A percentile compares a stretch with the other conserved stretches of the same genome.
phyloP scores from a whole-genome alignment of 1,139 yeast genomes.

The Blastobotrys capitulatus region DNA sequence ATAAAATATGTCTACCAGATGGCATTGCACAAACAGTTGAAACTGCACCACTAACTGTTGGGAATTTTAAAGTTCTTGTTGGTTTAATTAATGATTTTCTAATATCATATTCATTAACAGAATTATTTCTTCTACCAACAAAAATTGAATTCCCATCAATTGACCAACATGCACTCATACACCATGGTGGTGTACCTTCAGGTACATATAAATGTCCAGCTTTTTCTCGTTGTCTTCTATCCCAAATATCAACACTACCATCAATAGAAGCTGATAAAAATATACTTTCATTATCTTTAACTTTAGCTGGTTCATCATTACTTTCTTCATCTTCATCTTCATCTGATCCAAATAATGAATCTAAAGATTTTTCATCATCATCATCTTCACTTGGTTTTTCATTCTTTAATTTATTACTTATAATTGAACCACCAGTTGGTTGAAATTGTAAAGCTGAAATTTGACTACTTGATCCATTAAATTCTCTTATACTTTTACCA shows the following conservation, averaged over 20 bases:
- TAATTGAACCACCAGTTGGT: slow-evolving; percentile 54
- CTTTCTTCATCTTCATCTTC: slow-evolving; percentile 47
- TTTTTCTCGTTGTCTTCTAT: slow-evolving; percentile 47
- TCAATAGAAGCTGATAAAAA: slow-evolving; percentile 81
- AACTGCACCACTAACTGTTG: slow-evolving; percentile 88
- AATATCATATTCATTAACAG: slow-evolving; percentile 79
- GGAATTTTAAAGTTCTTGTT: slow-evolving; percentile 61
- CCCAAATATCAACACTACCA: slow-evolving; percentile 84
- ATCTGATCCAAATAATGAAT: slow-evolving; percentile 74
- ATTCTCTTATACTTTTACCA: slow-evolving; percentile 50
- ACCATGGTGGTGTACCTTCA: slow-evolving; percentile 85
- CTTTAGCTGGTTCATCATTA: slow-evolving; percentile 19
- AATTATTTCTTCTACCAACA: slow-evolving; percentile 85
- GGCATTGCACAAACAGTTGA: slow-evolving; percentile 78
- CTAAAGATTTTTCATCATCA: slow-evolving; percentile 59
- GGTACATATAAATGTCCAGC: slow-evolving; percentile 58
- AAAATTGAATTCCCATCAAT: slow-evolving; percentile 70
- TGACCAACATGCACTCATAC: slow-evolving; percentile 81
- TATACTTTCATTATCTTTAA: slow-evolving; percentile 45
- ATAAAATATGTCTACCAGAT: slow-evolving; percentile 67
- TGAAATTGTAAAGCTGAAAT: slow-evolving; percentile 72
- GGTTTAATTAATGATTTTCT: slow-evolving; percentile 52
- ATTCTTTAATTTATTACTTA: slow-evolving; percentile 29
- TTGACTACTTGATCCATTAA: slow-evolving; percentile 59
- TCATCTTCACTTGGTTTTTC: slow-evolving; percentile 18